Evolutionary conservation across 495 filamentous ascomycete genomes (phyloP), one percentile per base, ranked within the genome.

Genomic region (Penicillium ucsense): DNA sequence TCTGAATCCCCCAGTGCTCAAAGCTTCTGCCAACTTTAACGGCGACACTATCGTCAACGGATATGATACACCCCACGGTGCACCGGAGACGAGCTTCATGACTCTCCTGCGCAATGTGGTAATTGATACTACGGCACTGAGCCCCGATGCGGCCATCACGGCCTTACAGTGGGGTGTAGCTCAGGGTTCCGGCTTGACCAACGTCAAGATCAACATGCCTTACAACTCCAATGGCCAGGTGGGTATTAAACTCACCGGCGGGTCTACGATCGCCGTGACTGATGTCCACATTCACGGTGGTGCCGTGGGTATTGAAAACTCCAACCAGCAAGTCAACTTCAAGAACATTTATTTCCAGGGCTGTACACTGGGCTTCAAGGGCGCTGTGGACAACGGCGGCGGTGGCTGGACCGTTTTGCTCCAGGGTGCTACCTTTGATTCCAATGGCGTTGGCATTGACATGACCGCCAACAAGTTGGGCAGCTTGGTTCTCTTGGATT

Each of bases 151-250:
- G 9, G 48, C 50, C 3, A 60, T 75, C 35, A 64, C 65, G 43
- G 60, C 66, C 2, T 43, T 74, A 36, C 64, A 68, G 8, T 89
- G 85, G 85, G 81, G 83, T 3, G 81, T 82, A 31, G 79, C 82
- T 10, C 64, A 86, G 54, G 82, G 80, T 2, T 79, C 81, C 28
- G 80, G 79, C 49, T 63, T 87, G 47, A 85, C 84, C 49, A 88
- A 89, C 59, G 64, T 86, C 29, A 71, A 77, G 39, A 86, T 89
- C 62, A 72, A 79, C 47, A 86, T 89, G 83, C 63, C 65, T 2
- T 72, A 64, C 7, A 63, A 60, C 30, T 67, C 72, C 0, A 71
- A 65, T 42, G 76, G 74, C 11, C 80, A 86, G 46, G 73, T 76
- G 30, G 73, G 71, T 3, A 63, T 76, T 34, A 45, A 58, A 30